phyloP scores from a whole-genome alignment of 345 rosid species.

The Theobroma cacao region DNA sequence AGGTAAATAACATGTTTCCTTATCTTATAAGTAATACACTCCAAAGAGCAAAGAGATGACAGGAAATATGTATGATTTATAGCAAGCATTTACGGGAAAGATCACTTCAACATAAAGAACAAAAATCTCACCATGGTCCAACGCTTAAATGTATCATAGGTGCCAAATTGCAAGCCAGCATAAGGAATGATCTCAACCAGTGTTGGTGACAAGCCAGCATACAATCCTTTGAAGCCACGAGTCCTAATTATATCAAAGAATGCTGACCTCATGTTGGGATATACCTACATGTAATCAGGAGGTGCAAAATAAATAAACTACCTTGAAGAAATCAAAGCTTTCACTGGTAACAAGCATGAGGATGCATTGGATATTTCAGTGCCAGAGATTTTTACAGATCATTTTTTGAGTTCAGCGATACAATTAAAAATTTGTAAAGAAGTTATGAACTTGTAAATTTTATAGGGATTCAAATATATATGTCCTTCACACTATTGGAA shows the following conservation, averaged over 20 bases:
- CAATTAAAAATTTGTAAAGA: background rate
- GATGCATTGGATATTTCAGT: background rate
- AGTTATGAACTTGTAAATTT: background rate
- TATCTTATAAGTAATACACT: background rate
- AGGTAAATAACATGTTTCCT: background rate
- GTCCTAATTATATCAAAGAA: constrained; percentile 60
- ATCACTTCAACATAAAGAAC: background rate
- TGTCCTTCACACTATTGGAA: background rate
- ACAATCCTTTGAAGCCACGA: constrained; percentile 84
- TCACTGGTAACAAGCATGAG: background rate
- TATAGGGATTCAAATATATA: background rate
- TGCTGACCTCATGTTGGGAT: constrained; percentile 97
- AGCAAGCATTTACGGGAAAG: background rate
- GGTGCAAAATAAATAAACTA: background rate
- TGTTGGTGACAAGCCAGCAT: constrained; percentile 91
- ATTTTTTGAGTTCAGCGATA: background rate
- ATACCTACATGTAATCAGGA: constrained; percentile 47
- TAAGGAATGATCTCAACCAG: constrained; percentile 92
- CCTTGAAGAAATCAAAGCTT: constrained; percentile 3
- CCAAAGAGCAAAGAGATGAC: background rate
- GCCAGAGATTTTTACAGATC: background rate
- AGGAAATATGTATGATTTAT: background rate
- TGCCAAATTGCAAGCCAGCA: constrained; percentile 98
- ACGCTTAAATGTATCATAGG: constrained; percentile 87
- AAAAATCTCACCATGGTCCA: constrained; percentile 68